These are phyloP conservation scores for Crithidia expoeki DNA, from an alignment of 208 protist genomes.

Conservation along the genomic window DNA sequence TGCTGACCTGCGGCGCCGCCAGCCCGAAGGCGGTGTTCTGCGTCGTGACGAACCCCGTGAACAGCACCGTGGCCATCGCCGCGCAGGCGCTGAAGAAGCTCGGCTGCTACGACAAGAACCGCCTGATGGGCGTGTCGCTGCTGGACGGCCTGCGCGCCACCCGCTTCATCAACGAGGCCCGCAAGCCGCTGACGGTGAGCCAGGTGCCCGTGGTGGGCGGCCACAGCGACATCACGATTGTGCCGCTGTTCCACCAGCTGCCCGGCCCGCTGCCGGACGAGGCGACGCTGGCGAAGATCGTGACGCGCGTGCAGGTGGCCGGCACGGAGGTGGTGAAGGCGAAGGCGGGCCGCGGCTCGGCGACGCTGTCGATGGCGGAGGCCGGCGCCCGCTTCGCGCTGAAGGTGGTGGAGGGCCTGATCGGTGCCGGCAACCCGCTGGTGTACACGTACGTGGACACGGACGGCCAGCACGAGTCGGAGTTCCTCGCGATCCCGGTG, in stretches of 20 bases:
- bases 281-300: slow-evolving; percentile 68
- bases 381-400: slow-evolving; percentile 85
- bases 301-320: slow-evolving; percentile 92
- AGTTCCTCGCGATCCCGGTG: slow-evolving; percentile 81
- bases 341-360: slow-evolving; percentile 95
- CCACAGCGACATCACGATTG: slow-evolving; percentile 95
- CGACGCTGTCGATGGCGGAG: slow-evolving; percentile 97
- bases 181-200: slow-evolving; percentile 43
- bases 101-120: slow-evolving; percentile 88
- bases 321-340: slow-evolving; percentile 97
- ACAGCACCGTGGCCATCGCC: slow-evolving; percentile 96
- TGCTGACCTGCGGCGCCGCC: slow-evolving; percentile 75
- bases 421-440: slow-evolving; percentile 58
- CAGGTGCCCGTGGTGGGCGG: slow-evolving; percentile 94
- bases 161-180: slow-evolving; percentile 90
- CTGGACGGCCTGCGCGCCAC: slow-evolving; percentile 93
- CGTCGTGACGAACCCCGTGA: slow-evolving; percentile 97
- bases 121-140: slow-evolving; percentile 92
- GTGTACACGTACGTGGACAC: slow-evolving; percentile 89
- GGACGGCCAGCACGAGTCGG: slow-evolving; percentile 60
- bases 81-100: slow-evolving; percentile 91
- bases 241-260: slow-evolving; percentile 91
- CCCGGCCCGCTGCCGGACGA: slow-evolving; percentile 55
- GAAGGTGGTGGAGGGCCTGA: slow-evolving; percentile 72
- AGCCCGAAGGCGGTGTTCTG: slow-evolving; percentile 92